Evolutionary conservation across 1,284 basidiomycete species (phyloP).

Genomic region (Rhodotorula sp.): DNA sequence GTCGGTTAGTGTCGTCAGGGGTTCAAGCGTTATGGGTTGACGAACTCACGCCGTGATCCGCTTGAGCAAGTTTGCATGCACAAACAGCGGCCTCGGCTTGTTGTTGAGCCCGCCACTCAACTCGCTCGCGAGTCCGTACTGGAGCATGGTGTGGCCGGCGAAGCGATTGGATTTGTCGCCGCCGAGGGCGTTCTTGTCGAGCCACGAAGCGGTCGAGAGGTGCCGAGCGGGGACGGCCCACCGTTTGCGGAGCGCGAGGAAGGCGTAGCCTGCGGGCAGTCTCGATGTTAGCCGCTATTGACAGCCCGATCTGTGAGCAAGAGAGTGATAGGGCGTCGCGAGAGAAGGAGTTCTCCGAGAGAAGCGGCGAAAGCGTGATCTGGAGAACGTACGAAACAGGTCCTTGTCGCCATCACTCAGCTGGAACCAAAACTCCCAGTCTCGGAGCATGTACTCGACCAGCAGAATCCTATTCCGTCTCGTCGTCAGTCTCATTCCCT

Average conservation of each 20-base stretch:
- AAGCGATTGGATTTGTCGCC: conserved; percentile 13
- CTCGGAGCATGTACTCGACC: conserved; percentile 52
- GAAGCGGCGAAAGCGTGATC: too few species aligned
- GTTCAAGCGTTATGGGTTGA: not conserved
- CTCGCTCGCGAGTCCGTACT: conserved; percentile 47
- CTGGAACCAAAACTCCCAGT: conserved; percentile 52
- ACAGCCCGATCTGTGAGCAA: too few species aligned
- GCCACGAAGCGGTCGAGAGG: conserved; percentile 50
- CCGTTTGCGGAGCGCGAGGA: conserved; percentile 54
- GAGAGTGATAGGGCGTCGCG: too few species aligned
- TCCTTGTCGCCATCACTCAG: conserved; percentile 57
- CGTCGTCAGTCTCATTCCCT: not conserved
- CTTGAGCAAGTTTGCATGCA: conserved; percentile 54
- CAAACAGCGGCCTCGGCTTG: conserved; percentile 46
- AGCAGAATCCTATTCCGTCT: conserved; percentile 46
- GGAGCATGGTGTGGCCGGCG: conserved; percentile 52
- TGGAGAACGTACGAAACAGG: conserved; percentile 49
- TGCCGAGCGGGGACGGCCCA: conserved; percentile 56
- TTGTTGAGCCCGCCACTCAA: conserved; percentile 40
- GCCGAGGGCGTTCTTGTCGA: conserved; percentile 42
- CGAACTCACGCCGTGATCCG: conserved; percentile 46
- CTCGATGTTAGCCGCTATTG: too few species aligned
- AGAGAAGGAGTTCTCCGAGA: too few species aligned
- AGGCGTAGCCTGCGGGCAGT: conserved; percentile 44
- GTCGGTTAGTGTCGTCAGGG: too few species aligned